Evolutionary conservation across 2,329 filamentous ascomycete species (phyloP), one percentile per base, ranked within the genome.

Genomic region (Bipolaris zeicola): DNA sequence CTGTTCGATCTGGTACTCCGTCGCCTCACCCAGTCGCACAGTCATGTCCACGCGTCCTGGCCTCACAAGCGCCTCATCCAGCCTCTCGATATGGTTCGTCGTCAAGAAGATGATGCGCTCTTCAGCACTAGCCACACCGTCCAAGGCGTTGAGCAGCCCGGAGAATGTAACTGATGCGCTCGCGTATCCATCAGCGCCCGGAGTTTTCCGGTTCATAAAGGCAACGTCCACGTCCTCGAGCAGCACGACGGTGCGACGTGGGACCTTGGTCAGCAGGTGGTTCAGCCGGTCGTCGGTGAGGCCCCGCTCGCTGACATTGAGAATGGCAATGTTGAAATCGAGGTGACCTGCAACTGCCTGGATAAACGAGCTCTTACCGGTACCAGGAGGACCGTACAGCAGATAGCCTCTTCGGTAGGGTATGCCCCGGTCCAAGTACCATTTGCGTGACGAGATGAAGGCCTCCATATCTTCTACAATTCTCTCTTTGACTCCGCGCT

Each of bases 11-110:
- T 98, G 95, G 74, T 90, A 89, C 56, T 87, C 83, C 2, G 90
- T 94, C 31, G 94, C 92, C 76, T 96, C 90, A 36, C 93, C 94
- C 46, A 99, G 89, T 52, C 91, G 86, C 3, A 96, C 85, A 64
- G 91, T 95, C 89, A 98, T 90, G 76, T 99, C 95, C 0, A 99
- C 92, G 46, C 95, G 85, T 0, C 95, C 95, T 0, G 95, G 95
- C 22, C 95, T 85, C 45, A 98, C 91, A 39, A 99, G 79, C 3
- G 95, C 95, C 58, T 92, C 89, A 69, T 97, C 92, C 1, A 98
- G 83, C 38, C 91, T 85, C 64, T 97, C 92, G 36, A 96, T 87
- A 70, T 97, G 92, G 70, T 99, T 99, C 18, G 94, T 96, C 1
- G 95, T 99, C 61, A 96, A 82, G 76, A 99, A 96, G 1, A 96